Evolutionary conservation across 2,329 filamentous ascomycete genomes (phyloP).

Genomic region (Colletotrichum limetticola): DNA sequence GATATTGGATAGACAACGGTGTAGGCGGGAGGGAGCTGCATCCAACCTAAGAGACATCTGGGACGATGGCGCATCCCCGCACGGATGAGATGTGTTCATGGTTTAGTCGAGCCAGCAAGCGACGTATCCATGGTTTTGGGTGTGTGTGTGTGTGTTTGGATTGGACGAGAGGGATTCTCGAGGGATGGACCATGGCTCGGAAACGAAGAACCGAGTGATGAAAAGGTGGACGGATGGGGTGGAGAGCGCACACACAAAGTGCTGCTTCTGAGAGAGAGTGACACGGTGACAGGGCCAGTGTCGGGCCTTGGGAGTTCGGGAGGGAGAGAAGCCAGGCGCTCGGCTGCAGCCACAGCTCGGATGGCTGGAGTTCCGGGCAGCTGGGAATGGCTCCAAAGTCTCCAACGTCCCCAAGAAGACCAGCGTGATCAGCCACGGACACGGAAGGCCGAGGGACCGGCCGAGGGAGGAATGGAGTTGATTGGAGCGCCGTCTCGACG

Average conservation of each 20-base stretch:
- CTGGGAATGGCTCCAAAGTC: constrained; percentile 17
- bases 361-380: constrained; percentile 32
- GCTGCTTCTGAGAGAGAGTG: background rate
- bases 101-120: constrained; percentile 8
- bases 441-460: constrained; percentile 29
- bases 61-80: constrained; percentile 26
- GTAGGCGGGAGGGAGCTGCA: background rate
- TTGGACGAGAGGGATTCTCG: background rate
- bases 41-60: background rate
- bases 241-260: background rate
- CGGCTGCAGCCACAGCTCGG: constrained; percentile 35
- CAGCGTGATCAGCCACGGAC: constrained; percentile 33
- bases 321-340: constrained; percentile 33
- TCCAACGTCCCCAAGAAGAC: background rate
- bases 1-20: background rate
- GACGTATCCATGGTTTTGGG: too few species aligned
- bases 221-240: constrained; percentile 13
- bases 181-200: constrained; percentile 27
- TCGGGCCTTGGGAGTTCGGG: constrained; percentile 15
- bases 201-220: constrained; percentile 24
- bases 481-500: background rate
- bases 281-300: constrained; percentile 1
- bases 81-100: constrained; percentile 23
- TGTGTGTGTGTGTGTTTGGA: background rate
- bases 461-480: constrained; percentile 9